A percentile compares a stretch with the other conserved stretches of the same genome.
Conservation (phyloP, 1,139 yeast species). For the Tardiomyces depauwii region DNA sequence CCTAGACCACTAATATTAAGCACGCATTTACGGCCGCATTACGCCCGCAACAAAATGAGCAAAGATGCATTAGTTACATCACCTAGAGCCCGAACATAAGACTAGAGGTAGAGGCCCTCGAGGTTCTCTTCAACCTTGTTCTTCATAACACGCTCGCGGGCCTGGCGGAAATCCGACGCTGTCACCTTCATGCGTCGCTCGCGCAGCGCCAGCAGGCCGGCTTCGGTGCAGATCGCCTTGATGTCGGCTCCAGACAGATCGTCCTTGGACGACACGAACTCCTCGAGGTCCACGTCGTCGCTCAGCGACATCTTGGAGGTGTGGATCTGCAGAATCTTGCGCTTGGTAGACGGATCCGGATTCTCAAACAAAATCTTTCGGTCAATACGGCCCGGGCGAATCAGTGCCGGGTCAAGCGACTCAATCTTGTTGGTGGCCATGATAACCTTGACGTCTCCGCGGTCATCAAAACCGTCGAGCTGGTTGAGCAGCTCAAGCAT, state of each 20-base stretch:
- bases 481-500: slow-evolving; percentile 96
- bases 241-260: slow-evolving; percentile 97
- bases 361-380: slow-evolving; percentile 93
- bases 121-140: slow-evolving; percentile 95
- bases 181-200: slow-evolving; percentile 98
- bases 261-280: slow-evolving; percentile 82
- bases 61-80: not conserved
- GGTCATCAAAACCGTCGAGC: slow-evolving; percentile 95
- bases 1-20: not conserved
- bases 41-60: no score
- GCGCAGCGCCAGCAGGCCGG: slow-evolving; percentile 89
- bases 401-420: slow-evolving; percentile 91
- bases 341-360: slow-evolving; percentile 88
- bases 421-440: slow-evolving; percentile 99
- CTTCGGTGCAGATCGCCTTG: slow-evolving; percentile 97
- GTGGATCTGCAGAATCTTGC: slow-evolving; percentile 87
- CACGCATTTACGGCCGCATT: no score
- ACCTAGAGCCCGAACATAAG: not conserved
- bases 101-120: slow-evolving; percentile 81
- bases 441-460: slow-evolving; percentile 96
- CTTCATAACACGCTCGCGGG: slow-evolving; percentile 94
- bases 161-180: slow-evolving; percentile 87
- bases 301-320: slow-evolving; percentile 90
- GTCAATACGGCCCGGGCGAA: slow-evolving; percentile 98
- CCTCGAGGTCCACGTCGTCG: slow-evolving; percentile 81